Conservation (phyloP, 805 yeast species). For the Kuraishia borneana region DNA sequence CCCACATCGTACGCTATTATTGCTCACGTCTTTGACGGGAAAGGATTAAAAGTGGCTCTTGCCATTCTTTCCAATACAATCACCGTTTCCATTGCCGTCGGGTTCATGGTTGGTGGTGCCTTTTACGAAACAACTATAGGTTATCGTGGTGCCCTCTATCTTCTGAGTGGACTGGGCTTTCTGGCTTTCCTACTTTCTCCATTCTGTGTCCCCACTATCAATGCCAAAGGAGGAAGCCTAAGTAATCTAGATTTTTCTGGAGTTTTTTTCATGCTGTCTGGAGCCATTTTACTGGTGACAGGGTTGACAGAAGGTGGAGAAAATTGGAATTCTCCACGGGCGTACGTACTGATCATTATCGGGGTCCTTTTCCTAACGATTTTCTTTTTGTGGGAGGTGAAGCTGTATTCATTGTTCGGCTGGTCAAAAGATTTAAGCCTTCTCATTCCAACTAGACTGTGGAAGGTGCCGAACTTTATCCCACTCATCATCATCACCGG, state of each 20-base stretch:
- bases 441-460: constrained; percentile 17
- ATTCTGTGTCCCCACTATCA: constrained; percentile 18
- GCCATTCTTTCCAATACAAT: constrained; percentile 14
- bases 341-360: constrained; percentile 22
- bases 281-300: constrained; percentile 20
- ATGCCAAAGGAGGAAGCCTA: constrained; percentile 9
- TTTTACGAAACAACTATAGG: constrained; percentile 24
- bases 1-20: constrained; percentile 23
- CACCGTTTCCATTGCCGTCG: constrained; percentile 24
- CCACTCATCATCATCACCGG: background rate
- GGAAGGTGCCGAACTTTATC: constrained; percentile 14
- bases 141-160: constrained; percentile 25
- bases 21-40: constrained; percentile 16
- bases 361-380: constrained; percentile 15
- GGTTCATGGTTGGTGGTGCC: constrained; percentile 32
- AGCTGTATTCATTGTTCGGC: constrained; percentile 5
- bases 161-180: constrained; percentile 21
- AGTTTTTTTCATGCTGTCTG: constrained; percentile 17
- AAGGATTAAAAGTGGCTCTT: constrained; percentile 15
- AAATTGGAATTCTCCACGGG: constrained; percentile 20
- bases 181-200: constrained; percentile 11
- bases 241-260: constrained; percentile 20
- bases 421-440: constrained; percentile 10
- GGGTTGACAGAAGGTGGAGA: constrained; percentile 28
- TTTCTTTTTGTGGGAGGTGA: constrained; percentile 16